A percentile compares a stretch with the other conserved stretches of the same genome.
Evolutionary conservation across 345 rosid genomes (phyloP).

Genomic region (Arabis hirsuta): DNA sequence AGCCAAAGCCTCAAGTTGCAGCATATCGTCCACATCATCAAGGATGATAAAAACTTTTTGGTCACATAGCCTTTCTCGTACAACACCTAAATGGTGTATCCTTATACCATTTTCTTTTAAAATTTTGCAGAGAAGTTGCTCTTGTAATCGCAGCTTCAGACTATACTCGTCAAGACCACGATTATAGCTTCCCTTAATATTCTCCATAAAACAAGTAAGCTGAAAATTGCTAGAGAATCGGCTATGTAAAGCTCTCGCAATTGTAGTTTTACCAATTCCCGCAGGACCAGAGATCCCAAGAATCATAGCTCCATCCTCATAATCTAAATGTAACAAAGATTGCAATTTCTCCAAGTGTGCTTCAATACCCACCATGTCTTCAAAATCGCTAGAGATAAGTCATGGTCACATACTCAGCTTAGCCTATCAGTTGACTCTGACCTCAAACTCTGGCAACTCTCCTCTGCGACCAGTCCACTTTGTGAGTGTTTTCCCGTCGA

Average conservation of each 20-base stretch:
- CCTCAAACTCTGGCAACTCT: no score
- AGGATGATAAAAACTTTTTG: no score
- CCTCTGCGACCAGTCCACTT: no score
- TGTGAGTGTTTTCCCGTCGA: no score
- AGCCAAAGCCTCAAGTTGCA: no score
- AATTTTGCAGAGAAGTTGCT: constrained; percentile 14
- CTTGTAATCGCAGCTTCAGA: no score
- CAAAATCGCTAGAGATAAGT: constrained; percentile 14
- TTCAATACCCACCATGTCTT: constrained; percentile 7
- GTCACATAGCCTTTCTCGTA: no score
- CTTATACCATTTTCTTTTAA: background rate
- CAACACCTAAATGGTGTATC: no score
- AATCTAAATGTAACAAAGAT: constrained; percentile 12
- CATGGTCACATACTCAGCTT: no score
- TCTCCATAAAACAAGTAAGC: background rate
- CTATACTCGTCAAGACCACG: background rate
- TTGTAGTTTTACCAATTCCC: constrained; percentile 36
- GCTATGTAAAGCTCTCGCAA: background rate
- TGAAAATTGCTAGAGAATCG: background rate
- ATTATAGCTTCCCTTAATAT: background rate
- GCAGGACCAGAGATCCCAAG: constrained; percentile 23
- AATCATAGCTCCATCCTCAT: background rate
- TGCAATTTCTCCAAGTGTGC: background rate
- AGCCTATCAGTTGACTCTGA: no score
- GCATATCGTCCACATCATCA: no score